Conservation (phyloP, 352 stramenopile genomes). For the Phytopythium delawarense region DNA sequence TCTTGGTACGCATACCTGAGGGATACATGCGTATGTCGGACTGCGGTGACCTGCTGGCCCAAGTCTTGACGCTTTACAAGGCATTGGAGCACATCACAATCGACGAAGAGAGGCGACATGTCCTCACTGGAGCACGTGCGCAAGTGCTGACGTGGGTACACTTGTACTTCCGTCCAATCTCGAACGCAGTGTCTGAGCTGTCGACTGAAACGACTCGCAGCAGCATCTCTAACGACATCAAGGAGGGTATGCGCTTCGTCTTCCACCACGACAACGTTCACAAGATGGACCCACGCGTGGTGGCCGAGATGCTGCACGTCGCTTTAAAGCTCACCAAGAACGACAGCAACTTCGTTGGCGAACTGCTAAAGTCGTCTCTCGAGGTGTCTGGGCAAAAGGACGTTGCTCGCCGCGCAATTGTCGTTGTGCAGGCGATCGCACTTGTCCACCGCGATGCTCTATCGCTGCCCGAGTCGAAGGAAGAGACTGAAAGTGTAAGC, state of each 20-base stretch:
- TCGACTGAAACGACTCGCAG: not conserved
- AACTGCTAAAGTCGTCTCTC: not conserved
- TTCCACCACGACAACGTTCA: conserved; percentile 1
- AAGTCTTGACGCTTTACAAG: conserved; percentile 10
- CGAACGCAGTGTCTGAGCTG: conserved; percentile 4
- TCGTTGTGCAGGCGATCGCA: not conserved
- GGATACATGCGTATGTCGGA: conserved; percentile 2
- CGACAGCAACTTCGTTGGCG: not conserved
- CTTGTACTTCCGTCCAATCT: conserved; percentile 16
- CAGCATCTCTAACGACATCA: conserved; percentile 1
- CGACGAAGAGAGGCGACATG: not conserved
- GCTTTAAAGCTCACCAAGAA: conserved; percentile 16
- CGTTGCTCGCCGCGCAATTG: not conserved
- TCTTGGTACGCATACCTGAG: not conserved
- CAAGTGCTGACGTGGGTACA: conserved; percentile 14
- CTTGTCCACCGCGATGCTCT: not conserved
- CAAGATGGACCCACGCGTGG: conserved; percentile 4
- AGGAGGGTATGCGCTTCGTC: conserved; percentile 6
- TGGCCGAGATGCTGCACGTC: conserved; percentile 28
- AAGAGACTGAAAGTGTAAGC: not conserved
- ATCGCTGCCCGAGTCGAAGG: not conserved
- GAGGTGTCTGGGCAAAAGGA: not conserved
- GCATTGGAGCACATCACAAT: not conserved
- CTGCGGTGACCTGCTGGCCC: conserved; percentile 13
- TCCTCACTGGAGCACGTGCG: not conserved